Conservation (phyloP, 1,284 basidiomycete genomes). For the Trichosporon asahii region DNA sequence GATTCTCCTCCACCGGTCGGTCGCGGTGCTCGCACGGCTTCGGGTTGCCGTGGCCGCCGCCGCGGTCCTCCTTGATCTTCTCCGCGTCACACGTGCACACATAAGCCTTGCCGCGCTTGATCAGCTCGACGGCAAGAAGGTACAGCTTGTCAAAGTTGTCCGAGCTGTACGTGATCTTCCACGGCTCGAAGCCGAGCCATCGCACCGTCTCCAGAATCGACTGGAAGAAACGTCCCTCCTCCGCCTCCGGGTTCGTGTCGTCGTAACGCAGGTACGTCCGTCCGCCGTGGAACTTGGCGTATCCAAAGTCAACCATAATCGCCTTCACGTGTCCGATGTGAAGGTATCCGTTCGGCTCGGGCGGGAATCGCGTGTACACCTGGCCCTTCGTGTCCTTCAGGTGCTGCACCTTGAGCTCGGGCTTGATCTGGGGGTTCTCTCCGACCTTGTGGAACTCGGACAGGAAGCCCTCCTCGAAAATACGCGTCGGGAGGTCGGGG, state of each 20-base stretch:
- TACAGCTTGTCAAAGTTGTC: slow-evolving; percentile 92
- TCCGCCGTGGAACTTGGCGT: slow-evolving; percentile 85
- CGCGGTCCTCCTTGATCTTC: slow-evolving; percentile 83
- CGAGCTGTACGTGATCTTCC: slow-evolving; percentile 98
- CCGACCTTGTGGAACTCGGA: slow-evolving; percentile 91
- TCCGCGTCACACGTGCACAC: slow-evolving; percentile 94
- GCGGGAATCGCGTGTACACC: slow-evolving; percentile 96
- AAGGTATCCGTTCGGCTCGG: slow-evolving; percentile 95
- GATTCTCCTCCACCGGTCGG: slow-evolving; percentile 77
- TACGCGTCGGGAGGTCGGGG: slow-evolving; percentile 53
- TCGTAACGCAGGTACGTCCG: slow-evolving; percentile 90
- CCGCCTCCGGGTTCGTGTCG: slow-evolving; percentile 98
- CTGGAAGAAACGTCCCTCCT: slow-evolving; percentile 93
- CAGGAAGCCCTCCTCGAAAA: slow-evolving; percentile 94
- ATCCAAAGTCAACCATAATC: slow-evolving; percentile 97
- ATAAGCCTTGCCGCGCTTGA: slow-evolving; percentile 87
- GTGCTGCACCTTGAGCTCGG: slow-evolving; percentile 75
- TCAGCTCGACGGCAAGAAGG: slow-evolving; percentile 85
- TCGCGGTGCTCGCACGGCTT: slow-evolving; percentile 81
- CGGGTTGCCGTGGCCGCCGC: slow-evolving; percentile 76
- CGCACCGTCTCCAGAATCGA: slow-evolving; percentile 92
- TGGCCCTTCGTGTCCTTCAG: slow-evolving; percentile 73
- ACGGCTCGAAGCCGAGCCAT: slow-evolving; percentile 98
- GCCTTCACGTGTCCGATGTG: slow-evolving; percentile 98
- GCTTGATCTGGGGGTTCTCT: slow-evolving; percentile 83